A percentile compares a stretch with the other conserved stretches of the same genome.
Conservation (phyloP, 345 rosid species). For the Populus simonii region DNA sequence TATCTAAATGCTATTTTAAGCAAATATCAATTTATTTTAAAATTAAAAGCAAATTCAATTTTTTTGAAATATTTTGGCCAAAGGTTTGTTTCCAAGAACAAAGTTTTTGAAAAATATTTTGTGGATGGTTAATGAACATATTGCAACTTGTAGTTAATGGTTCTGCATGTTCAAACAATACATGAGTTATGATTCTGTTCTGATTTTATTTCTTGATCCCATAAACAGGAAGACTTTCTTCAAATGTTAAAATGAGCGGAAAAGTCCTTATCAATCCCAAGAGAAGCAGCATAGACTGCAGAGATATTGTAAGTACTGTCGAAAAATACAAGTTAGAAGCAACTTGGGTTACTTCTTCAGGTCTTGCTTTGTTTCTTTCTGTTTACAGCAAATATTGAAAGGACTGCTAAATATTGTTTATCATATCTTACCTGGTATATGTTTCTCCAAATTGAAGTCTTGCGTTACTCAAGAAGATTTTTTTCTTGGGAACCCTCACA, state of each 20-base stretch:
- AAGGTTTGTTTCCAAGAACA: too few species aligned
- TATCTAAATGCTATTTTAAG: too few species aligned
- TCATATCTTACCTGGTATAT: background rate
- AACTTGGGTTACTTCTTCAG: background rate
- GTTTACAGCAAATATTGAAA: background rate
- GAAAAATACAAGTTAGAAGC: background rate
- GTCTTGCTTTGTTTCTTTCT: background rate
- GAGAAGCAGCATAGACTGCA: conserved; percentile 3
- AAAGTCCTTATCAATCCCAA: conserved; percentile 17
- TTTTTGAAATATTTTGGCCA: too few species aligned
- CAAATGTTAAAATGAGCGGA: conserved; percentile 17
- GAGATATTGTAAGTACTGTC: conserved; percentile 20
- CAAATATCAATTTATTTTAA: too few species aligned
- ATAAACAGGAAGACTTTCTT: conserved; percentile 22
- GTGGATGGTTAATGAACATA: background rate
- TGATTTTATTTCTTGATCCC: background rate
- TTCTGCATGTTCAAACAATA: background rate
- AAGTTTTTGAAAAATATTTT: background rate
- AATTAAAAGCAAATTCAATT: too few species aligned
- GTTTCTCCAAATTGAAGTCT: background rate
- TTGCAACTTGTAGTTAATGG: background rate
- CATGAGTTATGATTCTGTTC: background rate
- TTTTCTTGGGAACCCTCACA: background rate
- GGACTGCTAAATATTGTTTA: background rate
- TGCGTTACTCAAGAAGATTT: background rate